phyloP scores from a whole-genome alignment of 352 stramenopile genomes.

The Pythium coloratum region DNA sequence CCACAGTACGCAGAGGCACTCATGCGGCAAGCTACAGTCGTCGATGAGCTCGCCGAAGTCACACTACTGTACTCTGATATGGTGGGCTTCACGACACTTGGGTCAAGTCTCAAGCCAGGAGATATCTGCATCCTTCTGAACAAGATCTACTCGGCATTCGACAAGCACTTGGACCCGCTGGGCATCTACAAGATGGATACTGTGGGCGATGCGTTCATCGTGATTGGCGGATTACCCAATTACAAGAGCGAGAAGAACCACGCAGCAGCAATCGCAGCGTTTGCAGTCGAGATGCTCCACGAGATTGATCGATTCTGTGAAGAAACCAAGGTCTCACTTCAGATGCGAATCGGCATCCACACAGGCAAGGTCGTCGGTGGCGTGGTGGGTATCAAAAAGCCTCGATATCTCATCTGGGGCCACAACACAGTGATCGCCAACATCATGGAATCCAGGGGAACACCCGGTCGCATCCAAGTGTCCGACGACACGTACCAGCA shows the following conservation, averaged over 20 bases:
- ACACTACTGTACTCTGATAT: constrained; percentile 88
- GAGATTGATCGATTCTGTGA: constrained; percentile 79
- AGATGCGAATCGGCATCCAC: constrained; percentile 88
- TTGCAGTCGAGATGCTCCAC: constrained; percentile 85
- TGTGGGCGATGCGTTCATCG: constrained; percentile 84
- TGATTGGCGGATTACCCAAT: constrained; percentile 66
- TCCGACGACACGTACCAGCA: constrained; percentile 63
- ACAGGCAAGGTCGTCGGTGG: constrained; percentile 80
- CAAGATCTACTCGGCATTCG: constrained; percentile 80
- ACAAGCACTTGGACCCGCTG: constrained; percentile 75
- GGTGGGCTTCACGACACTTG: constrained; percentile 79
- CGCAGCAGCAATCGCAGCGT: constrained; percentile 69
- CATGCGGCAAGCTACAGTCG: constrained; percentile 70
- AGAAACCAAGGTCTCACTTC: constrained; percentile 59
- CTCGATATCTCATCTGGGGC: constrained; percentile 85
- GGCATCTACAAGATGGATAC: constrained; percentile 90
- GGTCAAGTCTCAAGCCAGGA: constrained; percentile 51
- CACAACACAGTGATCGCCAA: constrained; percentile 80
- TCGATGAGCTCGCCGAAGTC: constrained; percentile 81
- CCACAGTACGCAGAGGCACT: constrained; percentile 69
- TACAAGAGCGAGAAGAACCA: constrained; percentile 77
- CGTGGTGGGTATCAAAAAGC: constrained; percentile 84
- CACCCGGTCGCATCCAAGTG: constrained; percentile 57
- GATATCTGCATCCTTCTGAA: constrained; percentile 82
- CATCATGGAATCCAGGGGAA: constrained; percentile 71